Conservation (phyloP, 495 filamentous ascomycete species). For the Penicillium arizonense region DNA sequence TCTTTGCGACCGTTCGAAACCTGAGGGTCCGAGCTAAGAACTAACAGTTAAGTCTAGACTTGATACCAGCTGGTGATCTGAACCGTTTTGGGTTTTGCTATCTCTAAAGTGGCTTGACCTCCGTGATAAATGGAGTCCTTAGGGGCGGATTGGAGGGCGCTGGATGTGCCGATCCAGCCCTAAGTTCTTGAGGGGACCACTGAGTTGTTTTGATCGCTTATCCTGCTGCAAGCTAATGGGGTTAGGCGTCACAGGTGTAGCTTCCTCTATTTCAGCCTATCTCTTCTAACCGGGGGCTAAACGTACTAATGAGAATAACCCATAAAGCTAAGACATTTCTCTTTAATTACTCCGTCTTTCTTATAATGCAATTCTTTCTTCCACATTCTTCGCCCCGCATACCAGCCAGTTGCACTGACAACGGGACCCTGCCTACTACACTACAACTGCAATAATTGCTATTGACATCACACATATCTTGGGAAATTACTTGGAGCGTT, state of each 20-base stretch:
- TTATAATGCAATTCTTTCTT: background rate
- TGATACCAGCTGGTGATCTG: no score
- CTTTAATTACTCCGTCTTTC: background rate
- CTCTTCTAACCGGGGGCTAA: background rate
- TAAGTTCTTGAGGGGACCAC: background rate
- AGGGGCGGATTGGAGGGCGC: background rate
- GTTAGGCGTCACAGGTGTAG: no score
- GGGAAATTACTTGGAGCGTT: background rate
- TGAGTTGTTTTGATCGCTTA: no score
- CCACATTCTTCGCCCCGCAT: constrained; percentile 5
- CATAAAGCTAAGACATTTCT: background rate
- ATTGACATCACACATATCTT: constrained; percentile 4
- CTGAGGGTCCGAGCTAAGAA: no score
- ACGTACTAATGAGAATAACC: background rate
- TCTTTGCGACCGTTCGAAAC: no score
- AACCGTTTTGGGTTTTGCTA: background rate
- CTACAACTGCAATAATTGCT: background rate
- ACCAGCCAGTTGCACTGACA: constrained; percentile 7
- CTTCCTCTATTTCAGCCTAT: background rate
- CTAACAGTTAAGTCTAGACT: no score
- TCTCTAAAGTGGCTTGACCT: background rate
- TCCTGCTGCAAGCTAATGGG: no score
- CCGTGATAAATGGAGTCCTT: background rate
- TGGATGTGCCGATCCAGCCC: background rate
- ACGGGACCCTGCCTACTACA: background rate